Evolutionary conservation across 495 filamentous ascomycete species (phyloP), one percentile per base, ranked within the genome.

Genomic region (Xylaria telfairii): DNA sequence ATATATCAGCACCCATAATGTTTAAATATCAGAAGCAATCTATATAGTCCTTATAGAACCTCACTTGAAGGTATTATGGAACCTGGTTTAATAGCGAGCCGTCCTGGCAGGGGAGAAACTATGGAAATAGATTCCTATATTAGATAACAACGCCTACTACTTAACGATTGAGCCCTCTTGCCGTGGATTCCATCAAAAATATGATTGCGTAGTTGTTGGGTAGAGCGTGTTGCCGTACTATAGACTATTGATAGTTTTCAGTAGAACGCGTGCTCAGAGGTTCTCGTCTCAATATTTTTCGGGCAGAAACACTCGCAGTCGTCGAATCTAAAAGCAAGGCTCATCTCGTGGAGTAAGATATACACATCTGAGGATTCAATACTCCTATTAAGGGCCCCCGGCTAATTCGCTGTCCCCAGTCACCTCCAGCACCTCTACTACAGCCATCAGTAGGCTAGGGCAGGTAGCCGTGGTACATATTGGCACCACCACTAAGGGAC

Each of bases 401-500:
- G 2, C 54, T 30, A 13, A 59, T 59, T 59, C 54, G 34, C 54
- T 59, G 54, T 8, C 54, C 54, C 54, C 54, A 59, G 37, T 59
- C 54, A 0, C 54, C 54, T 12, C 54, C 54, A n/a, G 54, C 54
- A 37, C 54, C 54, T 59, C 54, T 30, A 17, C 30, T 10, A 19
- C 34, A 59, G 17, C 54, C 54, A n/a, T 59, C 54, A 59, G 54
- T 59, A 21, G 37, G 54, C 54, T 30, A 59, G 54, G 37, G 54
- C 3, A 30, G 37, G 19, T 59, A 30, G 54, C 37, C 54, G 9
- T 59, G 37, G 32, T 59, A 30, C 54, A 30, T 30, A 30, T n/a
- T 9, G 54, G 54, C 71, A 19, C 71, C 71, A 17, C 71, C 71
- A 17, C 71, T 67, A 28, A 67, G 67, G 57, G 67, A 72, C 5